Evolutionary conservation across 2,329 filamentous ascomycete species (phyloP).

Genomic region (Diaporthe eres): DNA sequence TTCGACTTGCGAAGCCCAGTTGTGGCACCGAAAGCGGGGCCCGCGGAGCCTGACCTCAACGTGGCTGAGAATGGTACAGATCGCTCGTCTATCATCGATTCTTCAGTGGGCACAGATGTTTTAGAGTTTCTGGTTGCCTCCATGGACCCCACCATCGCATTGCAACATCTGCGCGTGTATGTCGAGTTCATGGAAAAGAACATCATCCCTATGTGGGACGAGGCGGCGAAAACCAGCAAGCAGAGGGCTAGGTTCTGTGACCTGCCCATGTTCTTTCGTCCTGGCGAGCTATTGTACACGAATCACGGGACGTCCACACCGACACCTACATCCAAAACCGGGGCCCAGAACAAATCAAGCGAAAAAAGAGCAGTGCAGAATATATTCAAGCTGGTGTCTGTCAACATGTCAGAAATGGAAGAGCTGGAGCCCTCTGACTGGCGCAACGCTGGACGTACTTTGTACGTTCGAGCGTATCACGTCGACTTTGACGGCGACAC

Average conservation of each 20-base stretch:
- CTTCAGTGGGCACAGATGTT: not conserved
- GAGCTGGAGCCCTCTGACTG: not conserved
- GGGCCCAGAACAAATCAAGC: not conserved
- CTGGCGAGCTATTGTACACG: conserved; percentile 13
- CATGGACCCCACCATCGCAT: not conserved
- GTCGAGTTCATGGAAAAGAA: conserved; percentile 28
- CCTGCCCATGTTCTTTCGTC: conserved; percentile 33
- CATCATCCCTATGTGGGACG: conserved; percentile 28
- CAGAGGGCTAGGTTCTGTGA: conserved; percentile 26
- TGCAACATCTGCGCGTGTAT: conserved; percentile 24
- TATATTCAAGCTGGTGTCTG: not conserved
- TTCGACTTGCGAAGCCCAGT: not conserved
- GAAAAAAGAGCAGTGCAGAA: not conserved
- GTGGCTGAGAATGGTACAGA: not conserved
- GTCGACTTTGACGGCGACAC: conserved; percentile 25
- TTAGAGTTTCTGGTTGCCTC: not conserved
- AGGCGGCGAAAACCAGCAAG: conserved; percentile 17
- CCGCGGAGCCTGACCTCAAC: not conserved
- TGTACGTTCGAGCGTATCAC: not conserved
- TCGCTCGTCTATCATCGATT: not conserved
- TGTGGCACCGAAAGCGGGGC: not conserved
- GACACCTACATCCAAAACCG: not conserved
- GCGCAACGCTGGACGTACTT: too few species aligned
- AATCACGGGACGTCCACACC: not conserved
- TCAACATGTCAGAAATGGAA: not conserved